Conservation (phyloP, 2,329 filamentous ascomycete genomes). For the Bimuria novae-zelandiae region DNA sequence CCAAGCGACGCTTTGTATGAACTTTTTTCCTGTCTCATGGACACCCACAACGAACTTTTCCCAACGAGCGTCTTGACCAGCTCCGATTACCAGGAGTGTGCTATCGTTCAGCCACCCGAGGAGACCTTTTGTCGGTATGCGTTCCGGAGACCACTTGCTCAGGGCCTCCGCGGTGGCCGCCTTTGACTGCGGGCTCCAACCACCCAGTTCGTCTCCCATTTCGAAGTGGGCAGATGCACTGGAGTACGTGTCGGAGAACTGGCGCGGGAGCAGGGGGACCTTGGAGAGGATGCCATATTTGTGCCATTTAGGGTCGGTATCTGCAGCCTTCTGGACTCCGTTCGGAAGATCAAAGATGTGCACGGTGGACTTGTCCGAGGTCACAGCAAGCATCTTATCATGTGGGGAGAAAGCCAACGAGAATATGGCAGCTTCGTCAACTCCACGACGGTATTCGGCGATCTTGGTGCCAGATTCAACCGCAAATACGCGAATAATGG, state of each 20-base stretch:
- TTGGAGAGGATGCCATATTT: slow-evolving; percentile 88
- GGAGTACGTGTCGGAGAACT: slow-evolving; percentile 89
- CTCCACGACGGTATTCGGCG: slow-evolving; percentile 83
- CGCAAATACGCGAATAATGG: slow-evolving; percentile 83
- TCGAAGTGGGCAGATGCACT: slow-evolving; percentile 82
- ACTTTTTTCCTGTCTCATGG: slow-evolving; percentile 68
- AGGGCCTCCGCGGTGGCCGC: slow-evolving; percentile 53
- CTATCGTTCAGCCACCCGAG: slow-evolving; percentile 82
- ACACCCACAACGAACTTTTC: slow-evolving; percentile 81
- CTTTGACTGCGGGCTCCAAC: slow-evolving; percentile 41
- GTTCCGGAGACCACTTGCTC: background rate
- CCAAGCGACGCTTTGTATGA: slow-evolving; percentile 76
- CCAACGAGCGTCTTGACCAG: slow-evolving; percentile 81
- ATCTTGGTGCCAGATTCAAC: slow-evolving; percentile 80
- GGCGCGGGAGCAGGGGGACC: slow-evolving; percentile 80
- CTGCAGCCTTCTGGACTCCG: slow-evolving; percentile 16
- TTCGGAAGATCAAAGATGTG: slow-evolving; percentile 86
- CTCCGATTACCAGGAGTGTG: slow-evolving; percentile 75
- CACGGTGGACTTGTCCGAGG: slow-evolving; percentile 93
- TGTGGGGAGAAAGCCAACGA: slow-evolving; percentile 86
- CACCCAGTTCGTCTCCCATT: slow-evolving; percentile 71
- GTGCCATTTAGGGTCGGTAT: slow-evolving; percentile 33
- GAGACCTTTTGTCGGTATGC: slow-evolving; percentile 72
- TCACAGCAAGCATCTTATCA: slow-evolving; percentile 80
- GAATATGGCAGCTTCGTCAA: slow-evolving; percentile 86